These are phyloP conservation scores for Prunus dulcis DNA, from an alignment of 306 rosid species.

Conservation along the genomic window DNA sequence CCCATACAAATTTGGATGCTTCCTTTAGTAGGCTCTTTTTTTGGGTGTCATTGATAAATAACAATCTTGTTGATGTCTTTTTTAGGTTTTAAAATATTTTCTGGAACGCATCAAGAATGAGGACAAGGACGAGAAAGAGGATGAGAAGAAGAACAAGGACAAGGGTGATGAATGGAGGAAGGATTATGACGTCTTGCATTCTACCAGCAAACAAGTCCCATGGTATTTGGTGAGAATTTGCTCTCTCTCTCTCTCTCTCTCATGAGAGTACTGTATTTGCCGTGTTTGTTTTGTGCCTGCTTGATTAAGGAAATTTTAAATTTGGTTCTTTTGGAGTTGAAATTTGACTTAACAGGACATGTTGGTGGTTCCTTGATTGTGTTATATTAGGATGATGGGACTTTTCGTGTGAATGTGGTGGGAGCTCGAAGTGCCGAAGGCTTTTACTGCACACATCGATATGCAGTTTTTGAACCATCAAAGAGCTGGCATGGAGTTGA, in stretches of 20 bases:
- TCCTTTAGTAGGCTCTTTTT: slow-evolving; percentile 1
- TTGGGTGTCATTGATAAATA: background rate
- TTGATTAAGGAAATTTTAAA: background rate
- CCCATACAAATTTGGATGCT: background rate
- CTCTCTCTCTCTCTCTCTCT: too few relatives aligned
- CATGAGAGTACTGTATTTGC: too few relatives aligned
- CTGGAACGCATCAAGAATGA: slow-evolving; percentile 55
- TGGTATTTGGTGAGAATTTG: slow-evolving; percentile 79
- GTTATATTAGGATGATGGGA: slow-evolving; percentile 72
- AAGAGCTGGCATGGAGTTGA: slow-evolving; percentile 55
- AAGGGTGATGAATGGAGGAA: too few relatives aligned
- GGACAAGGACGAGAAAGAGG: too few relatives aligned
- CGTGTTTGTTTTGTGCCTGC: background rate
- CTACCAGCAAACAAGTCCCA: slow-evolving; percentile 82
- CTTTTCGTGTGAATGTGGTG: slow-evolving; percentile 65
- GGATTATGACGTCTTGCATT: too few relatives aligned
- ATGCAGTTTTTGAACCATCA: slow-evolving; percentile 89
- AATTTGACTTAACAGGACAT: background rate
- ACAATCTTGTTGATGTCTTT: slow-evolving; percentile 25
- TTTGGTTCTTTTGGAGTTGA: background rate
- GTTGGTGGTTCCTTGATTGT: background rate
- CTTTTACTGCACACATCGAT: slow-evolving; percentile 67
- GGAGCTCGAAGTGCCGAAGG: slow-evolving; percentile 88
- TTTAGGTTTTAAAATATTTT: slow-evolving; percentile 86
- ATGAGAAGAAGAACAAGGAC: too few relatives aligned